Evolutionary conservation across 225 moss, liverwort and hornwort species (phyloP), one percentile per base, ranked within the genome.

Genomic region (Sphagnum tenellum): DNA sequence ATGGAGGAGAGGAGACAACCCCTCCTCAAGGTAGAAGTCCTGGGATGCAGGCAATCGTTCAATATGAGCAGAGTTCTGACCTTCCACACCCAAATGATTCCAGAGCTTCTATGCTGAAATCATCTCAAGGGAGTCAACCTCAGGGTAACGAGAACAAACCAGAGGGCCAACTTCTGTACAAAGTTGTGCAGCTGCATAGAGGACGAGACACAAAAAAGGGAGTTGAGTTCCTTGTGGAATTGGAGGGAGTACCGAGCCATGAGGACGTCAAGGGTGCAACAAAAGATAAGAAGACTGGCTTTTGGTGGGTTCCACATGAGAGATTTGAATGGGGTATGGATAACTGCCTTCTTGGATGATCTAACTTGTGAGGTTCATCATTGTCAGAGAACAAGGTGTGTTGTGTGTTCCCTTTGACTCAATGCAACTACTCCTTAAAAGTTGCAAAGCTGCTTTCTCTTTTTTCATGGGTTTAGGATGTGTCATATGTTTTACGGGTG

Each of bases 271-370:
- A 56, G 49, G 49, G 46, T 10, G 62, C 69, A 2, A 63, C 49
- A 14, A 79, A 72, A 63, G 79, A 79, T 63, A 75, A 75, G 13
- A 63, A 66, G 12, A 75, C 79, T 49, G 79, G 79, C 5, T 70
- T 66, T 45, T 79, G 72, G 79, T 79, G 79, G 75, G 61, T 79
- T 11, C 50, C 75, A 47, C 56, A 29, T 64, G 48, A 75, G 12
- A 66, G 66, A 12, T 79, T 79, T 70, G 69, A 48, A 47, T 67
- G 69, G 72, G 67, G 63, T 10, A 67, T 79, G 79, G 51, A 51
- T 8, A 67, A 72, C 13, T 75, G 79, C 75, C 61, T 29, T 57
- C 9, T 79, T 51, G 71, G 59, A 56, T 76, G 65, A 80, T 29
- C 29, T 29, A 29, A 1, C 29, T 29, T 1, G n/a, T 29, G 29